Evolutionary conservation across 306 rosid species (phyloP), one percentile per base, ranked within the genome.

Genomic region (Erythrophleum fordii): DNA sequence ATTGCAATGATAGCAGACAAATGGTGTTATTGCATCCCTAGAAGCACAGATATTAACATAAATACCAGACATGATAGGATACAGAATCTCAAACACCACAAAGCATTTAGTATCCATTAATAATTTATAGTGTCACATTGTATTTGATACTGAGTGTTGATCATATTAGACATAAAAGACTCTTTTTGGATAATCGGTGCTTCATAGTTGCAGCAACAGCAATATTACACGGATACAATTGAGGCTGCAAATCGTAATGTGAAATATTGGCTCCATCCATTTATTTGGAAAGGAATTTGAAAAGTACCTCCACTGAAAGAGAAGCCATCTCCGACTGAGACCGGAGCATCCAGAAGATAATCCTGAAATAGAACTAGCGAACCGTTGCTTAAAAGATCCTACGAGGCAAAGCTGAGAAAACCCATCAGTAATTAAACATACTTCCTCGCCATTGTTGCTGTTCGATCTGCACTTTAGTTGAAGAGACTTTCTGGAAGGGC

Each of bases 321-420:
- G 78, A 94, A 94, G 28, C 98, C 98, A 85, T 92, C 97, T 18
- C 98, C 98, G 61, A 68, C 85, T 5, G 92, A 86, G 58, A 82
- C 91, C 20, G 93, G 96, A 78, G 98, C 98, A 73, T 92, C 97
- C 18, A 94, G 82, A 29, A 92, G 86, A 85, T 92, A 90, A 84
- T 90, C 93, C 95, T 93, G 80, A 58, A 75, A 52, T 25, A 64
- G 68, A 82, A 70, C 26, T 4, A 77, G 76, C 34, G 8, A 53
- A 61, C 20, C 18, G 28, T 10, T 35, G 34, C 16, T 59, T 64
- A 52, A 9, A 58, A 46, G 76, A 22, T 14, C 37, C n/a, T 8
- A 79, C 37, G n/a, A 28, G 28, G n/a, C 7, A 56, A 48, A 70
- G 0, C 3, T 46, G 61, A 23, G 65, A 73, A 67, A 85, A 64